Evolutionary conservation across 2,329 filamentous ascomycete species (phyloP).

Genomic region (Dothideomycetidae sp.): DNA sequence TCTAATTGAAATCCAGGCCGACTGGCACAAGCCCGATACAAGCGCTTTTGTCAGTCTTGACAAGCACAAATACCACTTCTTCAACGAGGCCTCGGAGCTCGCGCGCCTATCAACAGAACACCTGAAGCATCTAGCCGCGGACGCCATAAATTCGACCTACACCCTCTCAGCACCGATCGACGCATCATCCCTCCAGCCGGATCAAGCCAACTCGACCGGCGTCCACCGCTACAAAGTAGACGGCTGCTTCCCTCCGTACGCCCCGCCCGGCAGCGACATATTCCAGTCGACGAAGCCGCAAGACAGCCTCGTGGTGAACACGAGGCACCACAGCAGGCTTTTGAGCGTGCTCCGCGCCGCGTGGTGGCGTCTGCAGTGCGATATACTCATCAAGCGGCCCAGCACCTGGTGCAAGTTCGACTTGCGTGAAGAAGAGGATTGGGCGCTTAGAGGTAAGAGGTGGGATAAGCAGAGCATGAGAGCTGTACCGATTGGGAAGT

Average conservation of each 20-base stretch:
- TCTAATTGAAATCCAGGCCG: slow-evolving; percentile 3
- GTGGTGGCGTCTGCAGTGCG: slow-evolving; percentile 10
- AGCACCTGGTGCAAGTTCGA: not conserved
- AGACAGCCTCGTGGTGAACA: slow-evolving; percentile 1
- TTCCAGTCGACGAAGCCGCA: slow-evolving; percentile 2
- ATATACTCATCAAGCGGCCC: not conserved
- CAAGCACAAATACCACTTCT: slow-evolving; percentile 12
- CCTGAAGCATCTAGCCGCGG: slow-evolving; percentile 4
- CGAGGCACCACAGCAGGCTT: not conserved
- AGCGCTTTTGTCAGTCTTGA: slow-evolving; percentile 7
- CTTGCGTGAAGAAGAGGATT: not conserved
- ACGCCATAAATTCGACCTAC: not conserved
- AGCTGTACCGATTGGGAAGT: too few relatives aligned
- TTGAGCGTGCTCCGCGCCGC: slow-evolving; percentile 1
- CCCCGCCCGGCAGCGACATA: not conserved
- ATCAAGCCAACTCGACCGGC: not conserved
- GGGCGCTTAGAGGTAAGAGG: not conserved
- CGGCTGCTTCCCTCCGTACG: slow-evolving; percentile 7
- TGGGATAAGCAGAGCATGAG: not conserved
- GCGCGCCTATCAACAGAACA: slow-evolving; percentile 6
- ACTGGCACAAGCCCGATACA: slow-evolving; percentile 13
- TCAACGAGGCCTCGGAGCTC: slow-evolving; percentile 12
- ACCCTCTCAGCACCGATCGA: not conserved
- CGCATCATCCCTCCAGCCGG: not conserved
- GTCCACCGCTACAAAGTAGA: not conserved